These are phyloP conservation scores for Beta macrorhiza DNA, from an alignment of 179 eudicot genomes.

Conservation along the genomic window DNA sequence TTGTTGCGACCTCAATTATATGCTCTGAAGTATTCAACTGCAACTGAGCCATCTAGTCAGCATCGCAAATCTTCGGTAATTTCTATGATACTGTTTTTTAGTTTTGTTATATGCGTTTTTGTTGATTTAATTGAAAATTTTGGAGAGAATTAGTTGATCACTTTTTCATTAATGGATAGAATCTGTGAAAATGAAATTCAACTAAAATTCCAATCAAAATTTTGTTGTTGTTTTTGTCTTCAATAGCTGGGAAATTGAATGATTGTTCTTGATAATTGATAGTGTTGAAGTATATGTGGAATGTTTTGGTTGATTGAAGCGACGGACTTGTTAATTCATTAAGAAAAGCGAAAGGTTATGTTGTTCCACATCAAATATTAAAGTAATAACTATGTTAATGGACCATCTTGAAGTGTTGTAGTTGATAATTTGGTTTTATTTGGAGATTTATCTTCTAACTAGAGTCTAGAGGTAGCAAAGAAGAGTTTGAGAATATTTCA, in stretches of 20 bases:
- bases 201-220: not conserved
- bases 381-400: no score
- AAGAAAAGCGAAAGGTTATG: no score
- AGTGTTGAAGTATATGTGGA: not conserved
- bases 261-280: no score
- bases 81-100: not conserved
- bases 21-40: conserved; percentile 41
- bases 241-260: no score
- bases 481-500: no score
- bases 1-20: conserved; percentile 34
- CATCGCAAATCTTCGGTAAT: conserved; percentile 32
- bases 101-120: not conserved
- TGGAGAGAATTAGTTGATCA: not conserved
- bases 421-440: no score
- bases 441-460: no score
- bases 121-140: not conserved
- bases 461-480: no score
- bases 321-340: not conserved
- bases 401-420: no score
- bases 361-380: no score
- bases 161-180: conserved; percentile 7
- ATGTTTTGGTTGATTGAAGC: not conserved
- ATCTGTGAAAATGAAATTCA: not conserved
- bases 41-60: conserved; percentile 32
- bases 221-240: not conserved